A percentile compares a stretch with the other conserved stretches of the same genome.
Evolutionary conservation across 257 asterid species (phyloP).

Genomic region (Eustoma russellianum): DNA sequence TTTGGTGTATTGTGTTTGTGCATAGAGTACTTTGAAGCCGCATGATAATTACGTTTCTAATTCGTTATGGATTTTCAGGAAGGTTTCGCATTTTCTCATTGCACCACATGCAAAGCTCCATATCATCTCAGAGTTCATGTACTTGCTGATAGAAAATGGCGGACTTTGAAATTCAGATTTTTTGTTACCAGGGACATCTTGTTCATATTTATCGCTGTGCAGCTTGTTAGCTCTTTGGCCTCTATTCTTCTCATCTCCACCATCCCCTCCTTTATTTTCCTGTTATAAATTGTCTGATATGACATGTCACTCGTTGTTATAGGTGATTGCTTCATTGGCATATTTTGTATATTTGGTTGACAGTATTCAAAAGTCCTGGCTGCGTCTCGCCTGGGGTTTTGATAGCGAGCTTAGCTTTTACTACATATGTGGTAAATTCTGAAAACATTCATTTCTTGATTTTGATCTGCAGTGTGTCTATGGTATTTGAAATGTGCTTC

Average conservation of each 20-base stretch:
- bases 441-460: neutral
- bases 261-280: neutral
- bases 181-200: constrained; percentile 90
- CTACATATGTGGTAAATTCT: constrained; percentile 72
- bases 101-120: constrained; percentile 95
- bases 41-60: neutral
- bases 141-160: constrained; percentile 76
- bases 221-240: constrained; percentile 49
- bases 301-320: constrained; percentile 22
- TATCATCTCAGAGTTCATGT: constrained; percentile 80
- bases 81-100: constrained; percentile 93
- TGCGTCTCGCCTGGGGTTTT: constrained; percentile 73
- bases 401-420: constrained; percentile 72
- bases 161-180: constrained; percentile 83
- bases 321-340: constrained; percentile 68
- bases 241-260: constrained; percentile 1
- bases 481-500: too few species aligned
- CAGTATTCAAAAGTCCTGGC: constrained; percentile 58
- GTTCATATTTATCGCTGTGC: constrained; percentile 74
- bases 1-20: too few species aligned
- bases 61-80: constrained; percentile 39
- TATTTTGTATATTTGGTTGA: constrained; percentile 66
- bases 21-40: neutral
- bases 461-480: too few species aligned
- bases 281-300: neutral